phyloP scores from a whole-genome alignment of 2,329 filamentous ascomycete genomes.

The Penicillium hordei region DNA sequence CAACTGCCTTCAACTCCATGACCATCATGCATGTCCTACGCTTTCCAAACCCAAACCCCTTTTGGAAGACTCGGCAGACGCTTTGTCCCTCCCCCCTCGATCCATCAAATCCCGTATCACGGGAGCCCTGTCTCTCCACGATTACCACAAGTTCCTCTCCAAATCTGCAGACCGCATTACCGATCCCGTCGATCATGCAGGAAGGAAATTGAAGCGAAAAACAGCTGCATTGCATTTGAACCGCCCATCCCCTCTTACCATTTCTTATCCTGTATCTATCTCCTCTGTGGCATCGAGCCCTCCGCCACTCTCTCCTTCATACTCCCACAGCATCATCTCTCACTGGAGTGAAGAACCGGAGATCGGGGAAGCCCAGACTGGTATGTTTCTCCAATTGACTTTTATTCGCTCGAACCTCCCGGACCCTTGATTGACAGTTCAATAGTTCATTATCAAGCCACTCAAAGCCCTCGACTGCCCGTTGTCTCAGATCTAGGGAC shows the following conservation, averaged over 20 bases:
- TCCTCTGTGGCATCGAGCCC: constrained; percentile 36
- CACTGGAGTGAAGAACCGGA: constrained; percentile 33
- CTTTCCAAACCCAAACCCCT: constrained; percentile 17
- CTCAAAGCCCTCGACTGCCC: constrained; percentile 20
- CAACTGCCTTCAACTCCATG: constrained; percentile 16
- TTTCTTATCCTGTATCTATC: constrained; percentile 27
- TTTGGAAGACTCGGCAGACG: constrained; percentile 19
- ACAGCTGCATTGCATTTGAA: constrained; percentile 36
- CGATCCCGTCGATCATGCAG: constrained; percentile 29
- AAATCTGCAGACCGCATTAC: constrained; percentile 24
- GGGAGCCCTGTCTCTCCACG: constrained; percentile 35
- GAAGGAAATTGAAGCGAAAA: constrained; percentile 36
- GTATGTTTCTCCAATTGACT: constrained; percentile 13
- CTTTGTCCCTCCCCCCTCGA: constrained; percentile 21
- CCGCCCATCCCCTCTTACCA: constrained; percentile 15
- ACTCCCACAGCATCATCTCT: constrained; percentile 35
- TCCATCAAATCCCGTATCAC: constrained; percentile 21
- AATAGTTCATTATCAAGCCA: constrained; percentile 3
- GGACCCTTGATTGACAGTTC: constrained; percentile 9
- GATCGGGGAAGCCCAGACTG: constrained; percentile 22
- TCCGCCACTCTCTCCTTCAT: constrained; percentile 40
- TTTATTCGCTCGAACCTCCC: neutral
- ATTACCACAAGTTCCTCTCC: constrained; percentile 39
- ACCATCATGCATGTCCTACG: constrained; percentile 19
- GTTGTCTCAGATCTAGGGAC: constrained; percentile 22